These are phyloP conservation scores for Auxenochlorella pyrenoidosa DNA, from an alignment of 139 green algal species.

Conservation along the genomic window DNA sequence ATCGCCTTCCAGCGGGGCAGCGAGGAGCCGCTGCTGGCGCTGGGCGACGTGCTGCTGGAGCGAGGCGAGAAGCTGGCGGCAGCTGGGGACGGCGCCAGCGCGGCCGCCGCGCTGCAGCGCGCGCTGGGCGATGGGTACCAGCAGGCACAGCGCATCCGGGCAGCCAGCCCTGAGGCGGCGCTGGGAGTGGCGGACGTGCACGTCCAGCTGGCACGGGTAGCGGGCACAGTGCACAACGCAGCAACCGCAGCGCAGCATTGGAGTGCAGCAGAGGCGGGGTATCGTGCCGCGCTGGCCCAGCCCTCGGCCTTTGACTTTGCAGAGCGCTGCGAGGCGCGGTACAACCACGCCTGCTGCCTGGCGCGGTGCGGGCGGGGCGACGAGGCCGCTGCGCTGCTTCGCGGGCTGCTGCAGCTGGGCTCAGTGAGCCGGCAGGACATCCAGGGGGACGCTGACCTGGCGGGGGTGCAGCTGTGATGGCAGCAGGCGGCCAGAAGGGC, in stretches of 20 bases:
- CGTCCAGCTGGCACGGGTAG: slow-evolving; percentile 38
- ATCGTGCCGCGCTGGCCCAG: slow-evolving; percentile 49
- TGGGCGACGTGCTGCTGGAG: slow-evolving; percentile 73
- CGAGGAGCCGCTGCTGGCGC: slow-evolving; percentile 59
- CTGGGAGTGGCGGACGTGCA: slow-evolving; percentile 52
- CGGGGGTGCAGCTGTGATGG: slow-evolving; percentile 3
- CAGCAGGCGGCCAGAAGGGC: neutral
- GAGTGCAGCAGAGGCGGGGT: slow-evolving; percentile 36
- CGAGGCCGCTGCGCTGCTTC: slow-evolving; percentile 39
- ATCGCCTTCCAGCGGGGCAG: slow-evolving; percentile 66
- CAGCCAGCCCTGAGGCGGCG: slow-evolving; percentile 62
- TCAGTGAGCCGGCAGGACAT: slow-evolving; percentile 24
- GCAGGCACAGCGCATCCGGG: slow-evolving; percentile 65
- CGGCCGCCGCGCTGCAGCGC: slow-evolving; percentile 8
- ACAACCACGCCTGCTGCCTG: slow-evolving; percentile 67
- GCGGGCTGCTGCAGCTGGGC: slow-evolving; percentile 30
- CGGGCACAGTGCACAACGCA: neutral
- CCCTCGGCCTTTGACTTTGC: slow-evolving; percentile 52
- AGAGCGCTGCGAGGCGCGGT: slow-evolving; percentile 60
- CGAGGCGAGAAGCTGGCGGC: slow-evolving; percentile 54
- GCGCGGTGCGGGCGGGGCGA: slow-evolving; percentile 26
- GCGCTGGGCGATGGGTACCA: slow-evolving; percentile 73
- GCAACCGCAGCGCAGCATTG: neutral
- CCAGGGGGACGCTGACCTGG: slow-evolving; percentile 48
- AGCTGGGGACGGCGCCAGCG: neutral